Conservation (phyloP, 352 stramenopile species). For the Pythium graminicola region DNA sequence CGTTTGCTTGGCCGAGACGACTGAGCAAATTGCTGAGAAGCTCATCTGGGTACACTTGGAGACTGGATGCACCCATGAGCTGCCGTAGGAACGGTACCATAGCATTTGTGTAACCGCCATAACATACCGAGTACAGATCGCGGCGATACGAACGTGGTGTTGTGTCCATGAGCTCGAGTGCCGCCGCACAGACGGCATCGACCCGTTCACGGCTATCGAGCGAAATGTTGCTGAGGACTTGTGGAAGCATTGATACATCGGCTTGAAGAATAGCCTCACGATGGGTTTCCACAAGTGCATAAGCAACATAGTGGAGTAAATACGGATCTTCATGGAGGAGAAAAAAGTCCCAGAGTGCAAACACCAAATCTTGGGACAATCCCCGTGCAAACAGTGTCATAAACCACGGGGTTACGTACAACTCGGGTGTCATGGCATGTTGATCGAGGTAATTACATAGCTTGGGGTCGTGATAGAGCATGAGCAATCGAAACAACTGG, state of each 20-base stretch:
- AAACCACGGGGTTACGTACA: conserved; percentile 93
- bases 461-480: conserved; percentile 89
- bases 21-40: conserved; percentile 69
- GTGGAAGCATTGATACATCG: conserved; percentile 71
- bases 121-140: conserved; percentile 79
- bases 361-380: conserved; percentile 62
- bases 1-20: conserved; percentile 27
- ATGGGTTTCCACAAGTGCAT: conserved; percentile 65
- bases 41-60: conserved; percentile 81
- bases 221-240: conserved; percentile 71
- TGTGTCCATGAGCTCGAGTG: conserved; percentile 46
- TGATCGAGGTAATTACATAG: conserved; percentile 86
- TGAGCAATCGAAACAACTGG: conserved; percentile 84
- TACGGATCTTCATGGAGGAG: conserved; percentile 85
- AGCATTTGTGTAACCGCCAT: conserved; percentile 58
- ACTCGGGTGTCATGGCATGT: conserved; percentile 88
- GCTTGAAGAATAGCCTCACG: conserved; percentile 50
- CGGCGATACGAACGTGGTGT: conserved; percentile 76
- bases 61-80: conserved; percentile 61
- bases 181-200: conserved; percentile 44
- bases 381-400: conserved; percentile 91
- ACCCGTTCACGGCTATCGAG: conserved; percentile 53
- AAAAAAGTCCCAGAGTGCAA: conserved; percentile 90
- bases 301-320: conserved; percentile 86
- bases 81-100: conserved; percentile 67